A percentile compares a stretch with the other conserved stretches of the same genome.
Conservation (phyloP, 2,329 filamentous ascomycete genomes). For the Fusarium annulatum region DNA sequence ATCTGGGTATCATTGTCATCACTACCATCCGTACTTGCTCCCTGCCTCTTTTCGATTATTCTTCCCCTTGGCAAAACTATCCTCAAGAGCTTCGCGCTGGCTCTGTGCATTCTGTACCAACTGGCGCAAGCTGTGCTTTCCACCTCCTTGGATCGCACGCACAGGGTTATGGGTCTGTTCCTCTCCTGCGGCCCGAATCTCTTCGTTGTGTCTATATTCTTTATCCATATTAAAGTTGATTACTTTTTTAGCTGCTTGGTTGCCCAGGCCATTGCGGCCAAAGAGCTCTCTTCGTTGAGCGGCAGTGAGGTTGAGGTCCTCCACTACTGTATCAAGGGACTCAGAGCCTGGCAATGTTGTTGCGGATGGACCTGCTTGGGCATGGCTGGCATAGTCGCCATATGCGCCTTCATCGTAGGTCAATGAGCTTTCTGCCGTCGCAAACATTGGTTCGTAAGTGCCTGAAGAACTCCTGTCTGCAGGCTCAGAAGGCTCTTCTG, state of each 20-base stretch:
- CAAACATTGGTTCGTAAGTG: slow-evolving; percentile 66
- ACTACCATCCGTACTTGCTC: slow-evolving; percentile 82
- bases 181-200: slow-evolving; percentile 75
- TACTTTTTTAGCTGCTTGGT: slow-evolving; percentile 64
- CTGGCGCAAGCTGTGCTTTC: slow-evolving; percentile 88
- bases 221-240: slow-evolving; percentile 89
- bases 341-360: slow-evolving; percentile 52
- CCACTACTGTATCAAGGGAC: slow-evolving; percentile 76
- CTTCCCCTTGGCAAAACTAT: slow-evolving; percentile 86
- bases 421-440: slow-evolving; percentile 42
- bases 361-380: slow-evolving; percentile 48
- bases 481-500: slow-evolving; percentile 51
- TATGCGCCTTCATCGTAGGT: slow-evolving; percentile 40
- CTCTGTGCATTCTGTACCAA: slow-evolving; percentile 84
- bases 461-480: slow-evolving; percentile 39
- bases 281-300: slow-evolving; percentile 86
- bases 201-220: slow-evolving; percentile 89
- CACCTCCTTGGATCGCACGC: slow-evolving; percentile 78
- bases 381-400: slow-evolving; percentile 47
- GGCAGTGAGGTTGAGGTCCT: slow-evolving; percentile 81
- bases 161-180: slow-evolving; percentile 83
- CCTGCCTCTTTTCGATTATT: slow-evolving; percentile 85
- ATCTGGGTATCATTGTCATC: slow-evolving; percentile 45
- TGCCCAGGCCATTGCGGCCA: slow-evolving; percentile 68
- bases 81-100: slow-evolving; percentile 89